A percentile compares a stretch with the other conserved stretches of the same genome.
Conservation (phyloP, 2,329 filamentous ascomycete genomes). For the Annulohypoxylon truncatum region DNA sequence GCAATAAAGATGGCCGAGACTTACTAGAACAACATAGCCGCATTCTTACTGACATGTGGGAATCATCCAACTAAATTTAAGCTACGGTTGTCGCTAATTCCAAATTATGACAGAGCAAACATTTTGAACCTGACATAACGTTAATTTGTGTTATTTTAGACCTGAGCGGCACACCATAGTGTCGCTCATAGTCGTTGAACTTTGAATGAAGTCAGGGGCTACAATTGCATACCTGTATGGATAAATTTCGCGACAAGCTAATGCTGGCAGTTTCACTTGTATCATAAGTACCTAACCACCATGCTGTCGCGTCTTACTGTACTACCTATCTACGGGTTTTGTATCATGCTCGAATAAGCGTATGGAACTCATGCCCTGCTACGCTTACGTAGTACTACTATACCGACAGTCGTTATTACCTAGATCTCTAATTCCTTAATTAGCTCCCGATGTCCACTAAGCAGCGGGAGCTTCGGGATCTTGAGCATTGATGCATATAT, state of each 20-base stretch:
- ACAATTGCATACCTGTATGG: not conserved
- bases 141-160: slow-evolving; percentile 13
- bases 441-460: slow-evolving; percentile 33
- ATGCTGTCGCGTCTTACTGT: too few relatives aligned
- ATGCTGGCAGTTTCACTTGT: slow-evolving; percentile 6
- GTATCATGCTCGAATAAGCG: slow-evolving; percentile 13
- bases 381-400: slow-evolving; percentile 36
- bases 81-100: not conserved
- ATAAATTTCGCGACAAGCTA: slow-evolving; percentile 3
- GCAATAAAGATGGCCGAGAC: slow-evolving; percentile 37
- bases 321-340: not conserved
- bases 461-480: slow-evolving; percentile 23
- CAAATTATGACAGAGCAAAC: slow-evolving; percentile 13
- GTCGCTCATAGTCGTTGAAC: slow-evolving; percentile 6
- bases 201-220: slow-evolving; percentile 27
- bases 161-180: not conserved
- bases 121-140: not conserved
- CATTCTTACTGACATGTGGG: slow-evolving; percentile 8
- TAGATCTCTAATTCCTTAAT: slow-evolving; percentile 33
- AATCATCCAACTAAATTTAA: slow-evolving; percentile 9
- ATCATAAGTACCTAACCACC: too few relatives aligned
- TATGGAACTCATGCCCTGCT: slow-evolving; percentile 17
- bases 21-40: slow-evolving; percentile 25
- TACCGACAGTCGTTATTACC: slow-evolving; percentile 8
- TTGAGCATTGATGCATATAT: slow-evolving; percentile 13